Conservation (phyloP, 2,329 filamentous ascomycete species). For the Pezicula neosporulosa region DNA sequence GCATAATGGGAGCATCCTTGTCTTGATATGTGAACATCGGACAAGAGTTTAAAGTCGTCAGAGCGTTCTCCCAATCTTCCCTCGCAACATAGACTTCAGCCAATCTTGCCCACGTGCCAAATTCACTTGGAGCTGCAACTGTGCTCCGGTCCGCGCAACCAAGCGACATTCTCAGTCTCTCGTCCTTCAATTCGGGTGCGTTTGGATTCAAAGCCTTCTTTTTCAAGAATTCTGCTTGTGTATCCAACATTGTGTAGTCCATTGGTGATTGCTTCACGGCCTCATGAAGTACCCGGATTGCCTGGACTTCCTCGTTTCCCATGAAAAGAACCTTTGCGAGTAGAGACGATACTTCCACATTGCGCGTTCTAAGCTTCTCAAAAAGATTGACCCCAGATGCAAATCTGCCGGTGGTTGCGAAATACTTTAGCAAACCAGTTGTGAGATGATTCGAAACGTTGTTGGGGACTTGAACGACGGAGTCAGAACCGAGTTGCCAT, state of each 20-base stretch:
- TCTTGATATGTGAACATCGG: conserved; percentile 99
- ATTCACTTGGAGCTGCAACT: conserved; percentile 92
- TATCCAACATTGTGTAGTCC: conserved; percentile 95
- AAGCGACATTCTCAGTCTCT: conserved; percentile 78
- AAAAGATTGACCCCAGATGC: conserved; percentile 96
- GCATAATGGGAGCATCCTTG: conserved; percentile 93
- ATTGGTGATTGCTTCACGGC: conserved; percentile 89
- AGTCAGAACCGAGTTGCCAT: conserved; percentile 94
- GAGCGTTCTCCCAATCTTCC: conserved; percentile 94
- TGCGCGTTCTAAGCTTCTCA: conserved; percentile 86
- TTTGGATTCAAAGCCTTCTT: conserved; percentile 67
- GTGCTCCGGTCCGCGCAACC: conserved; percentile 94
- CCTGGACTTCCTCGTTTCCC: conserved; percentile 96
- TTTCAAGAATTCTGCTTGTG: conserved; percentile 88
- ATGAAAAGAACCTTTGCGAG: conserved; percentile 88
- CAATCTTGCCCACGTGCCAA: conserved; percentile 91
- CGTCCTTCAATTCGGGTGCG: conserved; percentile 52
- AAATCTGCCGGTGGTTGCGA: conserved; percentile 91
- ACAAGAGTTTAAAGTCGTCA: conserved; percentile 95
- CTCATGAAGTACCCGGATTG: conserved; percentile 82
- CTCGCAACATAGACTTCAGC: conserved; percentile 91
- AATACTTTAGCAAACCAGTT: conserved; percentile 89
- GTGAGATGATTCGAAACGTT: conserved; percentile 95
- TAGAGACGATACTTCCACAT: conserved; percentile 90
- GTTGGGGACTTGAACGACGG: conserved; percentile 95